Evolutionary conservation across 306 rosid genomes (phyloP), one percentile per base, ranked within the genome.

Genomic region (Acacia confusa): DNA sequence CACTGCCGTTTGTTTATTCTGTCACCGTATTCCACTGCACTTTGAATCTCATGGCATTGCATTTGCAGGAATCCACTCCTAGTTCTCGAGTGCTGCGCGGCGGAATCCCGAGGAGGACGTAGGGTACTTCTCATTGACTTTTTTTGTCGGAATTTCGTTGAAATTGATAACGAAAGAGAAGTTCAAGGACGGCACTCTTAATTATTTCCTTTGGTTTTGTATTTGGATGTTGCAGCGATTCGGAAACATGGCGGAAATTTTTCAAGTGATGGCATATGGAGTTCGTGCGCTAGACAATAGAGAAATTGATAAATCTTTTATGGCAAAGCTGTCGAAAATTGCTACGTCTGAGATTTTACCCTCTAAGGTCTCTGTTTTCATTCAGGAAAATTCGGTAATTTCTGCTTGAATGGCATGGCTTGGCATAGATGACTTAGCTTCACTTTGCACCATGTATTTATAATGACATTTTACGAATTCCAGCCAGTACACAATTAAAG

Each of bases 231-330:
- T 81, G 45, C 80, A 91, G 92, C 89, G 94, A n/a, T 91, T 91
- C 24, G 92, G 92, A 45, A 89, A 89, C 60, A 87, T 91, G 91
- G 91, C 91, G 20, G 92, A 92, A 34, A 78, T 90, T 70, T 91
- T 88, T 81, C 91, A 85, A 89, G 91, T 91, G 19, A 91, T 91
- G 90, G 84, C 94, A 14, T 89, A 75, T 43, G 94, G 89, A 80
- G 94, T 89, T 13, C 72, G 87, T 38, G 92, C 90, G 19, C 76
- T 91, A 60, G 88, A 87, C 47, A 77, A 68, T 44, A 76, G 85
- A 8, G 87, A 89, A 1, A 85, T 84, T 24, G 92, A 91, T 79
- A 78, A 87, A 69, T 28, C 85, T 68, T 91, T 89, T 77, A 87
- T 91, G 91, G 28, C 79, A 7, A 91, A 89, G 87, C 87, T 91